phyloP scores from a whole-genome alignment of 139 green algal species.

The Chlamydomonas urium region DNA sequence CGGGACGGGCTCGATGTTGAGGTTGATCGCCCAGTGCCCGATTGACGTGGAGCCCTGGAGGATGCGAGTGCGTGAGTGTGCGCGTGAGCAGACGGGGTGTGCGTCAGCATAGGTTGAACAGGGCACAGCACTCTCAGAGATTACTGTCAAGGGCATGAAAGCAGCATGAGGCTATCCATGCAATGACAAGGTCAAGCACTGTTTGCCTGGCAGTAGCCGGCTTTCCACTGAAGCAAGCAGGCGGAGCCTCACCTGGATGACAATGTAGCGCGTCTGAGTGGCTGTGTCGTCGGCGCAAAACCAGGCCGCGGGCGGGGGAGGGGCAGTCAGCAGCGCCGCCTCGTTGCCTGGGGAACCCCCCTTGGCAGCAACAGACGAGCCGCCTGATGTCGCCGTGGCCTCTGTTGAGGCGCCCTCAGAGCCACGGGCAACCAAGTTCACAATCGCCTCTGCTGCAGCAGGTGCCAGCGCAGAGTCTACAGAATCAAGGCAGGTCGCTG shows the following conservation, averaged over 20 bases:
- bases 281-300: slow-evolving; percentile 77
- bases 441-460: too few species aligned
- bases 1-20: slow-evolving; percentile 86
- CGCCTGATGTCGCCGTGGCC: too few species aligned
- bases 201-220: background rate
- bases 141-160: background rate
- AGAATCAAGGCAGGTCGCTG: too few species aligned
- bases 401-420: too few species aligned
- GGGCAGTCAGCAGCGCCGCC: too few species aligned
- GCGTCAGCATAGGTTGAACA: too few species aligned
- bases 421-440: too few species aligned
- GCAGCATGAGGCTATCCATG: background rate
- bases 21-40: slow-evolving; percentile 83
- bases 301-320: slow-evolving; percentile 49
- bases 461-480: too few species aligned
- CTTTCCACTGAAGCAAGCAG: background rate
- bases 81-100: too few species aligned
- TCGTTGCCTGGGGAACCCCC: too few species aligned
- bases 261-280: slow-evolving; percentile 62
- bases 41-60: slow-evolving; percentile 26
- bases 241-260: slow-evolving; percentile 53
- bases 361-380: too few species aligned
- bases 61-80: background rate
- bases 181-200: background rate
- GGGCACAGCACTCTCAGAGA: too few species aligned